Evolutionary conservation across 2,329 filamentous ascomycete species (phyloP).

Genomic region (Alternaria incomplexa): DNA sequence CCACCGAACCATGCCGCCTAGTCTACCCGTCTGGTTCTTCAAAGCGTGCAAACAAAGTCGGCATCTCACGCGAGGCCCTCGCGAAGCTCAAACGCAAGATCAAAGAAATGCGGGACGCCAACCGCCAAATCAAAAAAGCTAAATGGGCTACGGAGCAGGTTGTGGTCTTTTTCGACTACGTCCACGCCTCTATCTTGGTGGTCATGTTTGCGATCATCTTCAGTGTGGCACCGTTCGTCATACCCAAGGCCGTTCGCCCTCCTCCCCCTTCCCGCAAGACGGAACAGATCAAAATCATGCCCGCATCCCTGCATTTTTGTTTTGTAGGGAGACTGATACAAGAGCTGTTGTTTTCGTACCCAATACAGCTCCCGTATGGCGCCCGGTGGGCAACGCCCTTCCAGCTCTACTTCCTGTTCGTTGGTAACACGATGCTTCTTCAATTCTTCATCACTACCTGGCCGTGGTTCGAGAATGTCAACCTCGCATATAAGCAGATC

Average conservation of each 20-base stretch:
- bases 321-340: background rate
- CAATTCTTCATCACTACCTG: background rate
- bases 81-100: background rate
- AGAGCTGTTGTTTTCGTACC: background rate
- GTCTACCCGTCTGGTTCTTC: background rate
- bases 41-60: background rate
- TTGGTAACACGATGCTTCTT: background rate
- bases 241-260: background rate
- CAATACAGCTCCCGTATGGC: background rate
- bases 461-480: background rate
- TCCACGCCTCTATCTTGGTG: background rate
- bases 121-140: background rate
- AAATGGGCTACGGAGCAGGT: background rate
- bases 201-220: background rate
- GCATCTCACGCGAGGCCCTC: background rate
- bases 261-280: background rate
- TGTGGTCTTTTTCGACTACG: background rate
- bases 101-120: background rate
- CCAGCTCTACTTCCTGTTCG: background rate
- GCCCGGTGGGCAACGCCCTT: background rate
- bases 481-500: background rate
- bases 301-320: background rate
- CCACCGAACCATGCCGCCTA: constrained; percentile 12
- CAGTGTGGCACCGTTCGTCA: background rate
- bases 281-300: background rate